Base-by-base conservation (phyloP, 176 grass and related monocot genomes). In the Aegilops speltoides region DNA sequence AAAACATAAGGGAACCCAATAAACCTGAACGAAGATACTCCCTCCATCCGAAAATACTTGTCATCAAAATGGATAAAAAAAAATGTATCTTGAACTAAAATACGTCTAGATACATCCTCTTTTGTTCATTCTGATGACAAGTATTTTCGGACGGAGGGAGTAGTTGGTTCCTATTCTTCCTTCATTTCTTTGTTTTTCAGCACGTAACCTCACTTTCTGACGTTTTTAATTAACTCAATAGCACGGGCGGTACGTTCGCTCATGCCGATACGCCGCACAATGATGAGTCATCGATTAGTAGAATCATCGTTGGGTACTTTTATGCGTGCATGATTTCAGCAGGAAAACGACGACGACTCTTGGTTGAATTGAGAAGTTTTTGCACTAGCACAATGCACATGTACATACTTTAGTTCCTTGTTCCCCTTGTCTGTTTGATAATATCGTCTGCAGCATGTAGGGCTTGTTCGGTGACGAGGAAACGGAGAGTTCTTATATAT, bases 391-490 rank as follows among this genome's bases (percentile, higher is more conserved):
- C 10, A 68, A 15, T 31, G 22, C 50, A 32, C 10, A 68, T 46
- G 34, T 43, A 60, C 71, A 66, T 13, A 60, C 32, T 24, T 34
- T 2, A 19, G 45, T 71, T 71, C 20, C 24, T 69, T 34, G 52
- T 11, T 73, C 15, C 28, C 69, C 52, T 64, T 70, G 32, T 52
- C n/a, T 38, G 50, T 71, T n/a, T 40, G 14, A 22, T 10, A 40
- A 36, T 17, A 78, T 64, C 16, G 16, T 50, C 4, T 50, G 46
- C 46, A 48, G 45, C 45, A 15, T 50, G 13, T 16, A 16, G 46
- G 46, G 46, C 64, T 50, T 86, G 83, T 56, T 86, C 64, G 72
- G 29, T 82, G 73, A 82, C 88, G 79, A 87, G 89, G 73, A 90
- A 83, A 78, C 83, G 23, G 52, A 20, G 52, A 76, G 68, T 66